Evolutionary conservation across 2,329 filamentous ascomycete species (phyloP).

Genomic region (Ophiognomonia clavigignenti-juglandacearum): DNA sequence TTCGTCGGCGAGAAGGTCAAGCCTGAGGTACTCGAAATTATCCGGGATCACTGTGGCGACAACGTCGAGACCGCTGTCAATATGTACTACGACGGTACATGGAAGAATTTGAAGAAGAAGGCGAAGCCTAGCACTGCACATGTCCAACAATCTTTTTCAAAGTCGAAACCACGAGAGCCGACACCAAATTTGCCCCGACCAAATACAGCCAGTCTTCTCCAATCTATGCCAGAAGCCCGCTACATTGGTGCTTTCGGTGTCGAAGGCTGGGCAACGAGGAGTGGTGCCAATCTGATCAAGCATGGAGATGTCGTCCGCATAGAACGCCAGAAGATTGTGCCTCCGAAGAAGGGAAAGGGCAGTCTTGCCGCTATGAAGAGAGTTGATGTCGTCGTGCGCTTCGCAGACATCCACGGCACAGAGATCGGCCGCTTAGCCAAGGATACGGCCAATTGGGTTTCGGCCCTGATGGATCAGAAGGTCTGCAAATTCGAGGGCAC

Average conservation of each 20-base stretch:
- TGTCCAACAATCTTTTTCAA: slow-evolving; percentile 11
- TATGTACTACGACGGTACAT: slow-evolving; percentile 67
- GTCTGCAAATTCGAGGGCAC: slow-evolving; percentile 82
- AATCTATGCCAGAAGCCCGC: slow-evolving; percentile 39
- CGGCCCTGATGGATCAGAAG: slow-evolving; percentile 83
- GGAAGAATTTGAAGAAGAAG: slow-evolving; percentile 45
- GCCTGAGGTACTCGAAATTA: slow-evolving; percentile 39
- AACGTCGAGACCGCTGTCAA: slow-evolving; percentile 61
- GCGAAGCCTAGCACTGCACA: neutral
- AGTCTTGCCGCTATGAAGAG: slow-evolving; percentile 48
- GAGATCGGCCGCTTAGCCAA: slow-evolving; percentile 86
- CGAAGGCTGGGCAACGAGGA: slow-evolving; percentile 86
- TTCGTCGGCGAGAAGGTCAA: slow-evolving; percentile 55
- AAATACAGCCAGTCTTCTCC: slow-evolving; percentile 9
- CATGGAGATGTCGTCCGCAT: slow-evolving; percentile 83
- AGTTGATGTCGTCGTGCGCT: slow-evolving; percentile 84
- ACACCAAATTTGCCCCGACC: neutral
- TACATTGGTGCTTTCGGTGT: slow-evolving; percentile 93
- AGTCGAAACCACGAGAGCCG: slow-evolving; percentile 7
- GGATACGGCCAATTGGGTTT: slow-evolving; percentile 87
- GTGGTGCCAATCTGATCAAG: slow-evolving; percentile 67
- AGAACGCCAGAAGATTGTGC: slow-evolving; percentile 74
- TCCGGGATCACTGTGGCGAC: slow-evolving; percentile 51
- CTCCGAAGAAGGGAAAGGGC: slow-evolving; percentile 39
- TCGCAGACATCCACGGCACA: slow-evolving; percentile 71